Percentiles rank a stretch among this genome's conserved stretches.
These are phyloP conservation scores for Forsythia viridissima DNA, from an alignment of 257 asterid genomes.

Conservation along the genomic window DNA sequence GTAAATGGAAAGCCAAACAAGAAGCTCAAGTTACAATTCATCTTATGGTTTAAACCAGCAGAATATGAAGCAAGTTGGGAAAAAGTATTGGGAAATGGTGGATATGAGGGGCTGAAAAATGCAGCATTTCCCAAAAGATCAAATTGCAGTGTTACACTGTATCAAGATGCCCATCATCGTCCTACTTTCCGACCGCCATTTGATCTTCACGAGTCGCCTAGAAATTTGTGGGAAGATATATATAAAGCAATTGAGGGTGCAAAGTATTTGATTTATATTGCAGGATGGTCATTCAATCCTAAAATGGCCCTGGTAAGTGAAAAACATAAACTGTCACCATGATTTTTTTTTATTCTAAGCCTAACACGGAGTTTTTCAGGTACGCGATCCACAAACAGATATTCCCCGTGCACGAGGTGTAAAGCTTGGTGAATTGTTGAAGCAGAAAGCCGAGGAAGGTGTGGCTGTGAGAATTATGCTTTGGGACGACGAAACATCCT, in stretches of 20 bases:
- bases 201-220: conserved; percentile 39
- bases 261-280: conserved; percentile 50
- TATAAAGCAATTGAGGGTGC: conserved; percentile 82
- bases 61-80: conserved; percentile 61
- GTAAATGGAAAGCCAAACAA: conserved; percentile 51
- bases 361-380: background rate
- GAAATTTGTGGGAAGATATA: conserved; percentile 78
- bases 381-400: background rate
- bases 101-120: conserved; percentile 63
- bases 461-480: conserved; percentile 77
- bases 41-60: conserved; percentile 79
- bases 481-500: conserved; percentile 90
- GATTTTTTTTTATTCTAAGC: background rate
- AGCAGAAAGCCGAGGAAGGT: conserved; percentile 51
- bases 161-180: conserved; percentile 83
- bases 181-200: conserved; percentile 57
- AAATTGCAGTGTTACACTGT: conserved; percentile 58
- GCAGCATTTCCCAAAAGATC: conserved; percentile 67
- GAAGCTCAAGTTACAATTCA: conserved; percentile 55
- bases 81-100: conserved; percentile 45
- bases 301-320: background rate
- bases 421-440: background rate
- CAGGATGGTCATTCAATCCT: background rate
- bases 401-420: background rate
- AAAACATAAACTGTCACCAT: background rate